Evolutionary conservation across 2,329 filamentous ascomycete genomes (phyloP).

Genomic region (Neofusicoccum ribis): DNA sequence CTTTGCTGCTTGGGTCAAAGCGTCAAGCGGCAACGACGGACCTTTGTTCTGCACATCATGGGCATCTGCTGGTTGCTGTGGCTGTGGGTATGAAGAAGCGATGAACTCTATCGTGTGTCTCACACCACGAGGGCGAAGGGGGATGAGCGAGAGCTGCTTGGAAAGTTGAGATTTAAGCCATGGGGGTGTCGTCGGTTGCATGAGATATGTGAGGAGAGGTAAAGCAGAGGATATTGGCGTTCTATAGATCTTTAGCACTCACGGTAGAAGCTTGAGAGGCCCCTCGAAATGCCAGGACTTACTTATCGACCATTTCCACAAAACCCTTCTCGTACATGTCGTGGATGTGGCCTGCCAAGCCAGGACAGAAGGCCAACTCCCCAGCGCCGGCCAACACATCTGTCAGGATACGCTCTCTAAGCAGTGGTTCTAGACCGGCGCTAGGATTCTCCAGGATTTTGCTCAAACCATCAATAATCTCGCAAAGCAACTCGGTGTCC

Average conservation of each 20-base stretch:
- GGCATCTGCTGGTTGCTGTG: slow-evolving; percentile 20
- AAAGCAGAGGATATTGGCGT: slow-evolving; percentile 58
- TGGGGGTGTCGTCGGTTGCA: slow-evolving; percentile 51
- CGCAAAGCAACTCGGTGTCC: neutral
- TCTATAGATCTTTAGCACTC: slow-evolving; percentile 22
- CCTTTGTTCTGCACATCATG: slow-evolving; percentile 49
- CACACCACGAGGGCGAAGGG: slow-evolving; percentile 64
- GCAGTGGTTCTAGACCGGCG: slow-evolving; percentile 36
- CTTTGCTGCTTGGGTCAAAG: slow-evolving; percentile 62
- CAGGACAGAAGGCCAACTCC: slow-evolving; percentile 36
- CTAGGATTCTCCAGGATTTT: neutral
- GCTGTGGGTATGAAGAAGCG: slow-evolving; percentile 63
- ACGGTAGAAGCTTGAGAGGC: neutral
- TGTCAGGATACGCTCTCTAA: slow-evolving; percentile 35
- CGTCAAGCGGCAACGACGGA: slow-evolving; percentile 67
- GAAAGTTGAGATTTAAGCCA: slow-evolving; percentile 63
- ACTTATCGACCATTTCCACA: slow-evolving; percentile 21
- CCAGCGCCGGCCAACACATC: slow-evolving; percentile 37
- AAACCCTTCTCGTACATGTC: slow-evolving; percentile 26
- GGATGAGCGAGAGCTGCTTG: slow-evolving; percentile 59
- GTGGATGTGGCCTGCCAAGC: slow-evolving; percentile 12
- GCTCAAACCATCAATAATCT: neutral
- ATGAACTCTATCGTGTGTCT: slow-evolving; percentile 70
- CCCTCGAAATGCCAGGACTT: neutral
- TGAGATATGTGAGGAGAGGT: slow-evolving; percentile 60